Evolutionary conservation across 805 yeast genomes (phyloP).

Genomic region (Nakazawaea populi): DNA sequence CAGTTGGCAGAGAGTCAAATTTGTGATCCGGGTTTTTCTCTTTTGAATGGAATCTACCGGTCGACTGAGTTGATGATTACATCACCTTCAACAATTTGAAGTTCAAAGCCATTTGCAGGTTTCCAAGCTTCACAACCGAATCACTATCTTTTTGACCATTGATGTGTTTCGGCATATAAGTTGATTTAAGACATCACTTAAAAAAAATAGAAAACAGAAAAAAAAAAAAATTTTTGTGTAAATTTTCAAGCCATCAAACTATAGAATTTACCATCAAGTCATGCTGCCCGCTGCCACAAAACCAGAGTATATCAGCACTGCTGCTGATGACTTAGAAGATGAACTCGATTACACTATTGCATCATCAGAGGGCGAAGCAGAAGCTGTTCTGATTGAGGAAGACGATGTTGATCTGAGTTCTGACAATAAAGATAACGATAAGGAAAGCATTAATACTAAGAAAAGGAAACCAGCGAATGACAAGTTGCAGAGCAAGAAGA

Average conservation of each 20-base stretch:
- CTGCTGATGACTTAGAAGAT: constrained; percentile 74
- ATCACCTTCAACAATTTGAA: too few species aligned
- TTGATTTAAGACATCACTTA: too few species aligned
- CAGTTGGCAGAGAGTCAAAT: too few species aligned
- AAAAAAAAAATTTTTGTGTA: too few species aligned
- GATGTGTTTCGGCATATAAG: too few species aligned
- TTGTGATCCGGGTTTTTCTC: too few species aligned
- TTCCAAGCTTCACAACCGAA: too few species aligned
- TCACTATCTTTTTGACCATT: too few species aligned
- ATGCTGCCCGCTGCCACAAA: not conserved
- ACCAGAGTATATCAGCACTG: constrained; percentile 5
- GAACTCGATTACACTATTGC: constrained; percentile 60
- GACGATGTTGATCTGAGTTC: constrained; percentile 14
- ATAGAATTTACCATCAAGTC: not conserved
- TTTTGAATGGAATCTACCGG: too few species aligned
- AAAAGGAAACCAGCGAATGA: constrained; percentile 27
- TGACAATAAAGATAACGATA: constrained; percentile 12
- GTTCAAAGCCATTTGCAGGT: too few species aligned
- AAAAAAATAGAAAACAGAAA: too few species aligned
- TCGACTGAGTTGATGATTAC: too few species aligned
- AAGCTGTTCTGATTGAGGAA: constrained; percentile 27
- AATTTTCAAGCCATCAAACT: not conserved
- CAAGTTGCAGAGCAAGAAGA: constrained; percentile 58
- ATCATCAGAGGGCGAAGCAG: constrained; percentile 30
- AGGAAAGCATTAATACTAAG: constrained; percentile 8